Evolutionary conservation across 73 alveolate genomes (phyloP).

Genomic region (Effrenium voratum): DNA sequence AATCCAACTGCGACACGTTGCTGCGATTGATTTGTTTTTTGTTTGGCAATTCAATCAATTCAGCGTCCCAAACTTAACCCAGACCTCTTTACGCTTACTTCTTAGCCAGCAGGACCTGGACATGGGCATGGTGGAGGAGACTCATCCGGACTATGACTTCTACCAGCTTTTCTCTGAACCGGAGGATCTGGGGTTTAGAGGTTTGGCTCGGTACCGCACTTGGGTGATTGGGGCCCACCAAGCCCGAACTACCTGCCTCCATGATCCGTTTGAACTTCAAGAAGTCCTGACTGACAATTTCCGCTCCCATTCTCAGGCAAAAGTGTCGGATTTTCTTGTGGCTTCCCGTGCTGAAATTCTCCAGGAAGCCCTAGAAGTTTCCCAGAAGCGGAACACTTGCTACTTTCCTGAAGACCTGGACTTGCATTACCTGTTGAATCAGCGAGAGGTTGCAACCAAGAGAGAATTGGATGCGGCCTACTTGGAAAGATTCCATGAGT

Average conservation of each 20-base stretch:
- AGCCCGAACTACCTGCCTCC: background rate
- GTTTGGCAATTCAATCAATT: background rate
- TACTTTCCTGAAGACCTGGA: background rate
- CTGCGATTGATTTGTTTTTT: background rate
- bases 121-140: slow-evolving; percentile 35
- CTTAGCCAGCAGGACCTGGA: slow-evolving; percentile 56
- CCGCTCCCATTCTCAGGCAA: background rate
- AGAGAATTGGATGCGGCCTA: background rate
- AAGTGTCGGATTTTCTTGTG: background rate
- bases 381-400: background rate
- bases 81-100: no score
- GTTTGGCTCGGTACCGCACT: background rate
- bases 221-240: slow-evolving; percentile 10
- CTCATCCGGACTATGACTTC: slow-evolving; percentile 16
- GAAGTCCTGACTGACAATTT: background rate
- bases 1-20: background rate
- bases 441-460: background rate
- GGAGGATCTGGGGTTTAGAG: background rate
- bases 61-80: background rate
- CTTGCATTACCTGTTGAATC: background rate
- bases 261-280: background rate
- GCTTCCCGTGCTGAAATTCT: background rate
- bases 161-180: slow-evolving; percentile 21
- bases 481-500: no score
- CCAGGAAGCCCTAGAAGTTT: background rate